Evolutionary conservation across 306 rosid genomes (phyloP), one percentile per base, ranked within the genome.

Genomic region (Vicia sativa): DNA sequence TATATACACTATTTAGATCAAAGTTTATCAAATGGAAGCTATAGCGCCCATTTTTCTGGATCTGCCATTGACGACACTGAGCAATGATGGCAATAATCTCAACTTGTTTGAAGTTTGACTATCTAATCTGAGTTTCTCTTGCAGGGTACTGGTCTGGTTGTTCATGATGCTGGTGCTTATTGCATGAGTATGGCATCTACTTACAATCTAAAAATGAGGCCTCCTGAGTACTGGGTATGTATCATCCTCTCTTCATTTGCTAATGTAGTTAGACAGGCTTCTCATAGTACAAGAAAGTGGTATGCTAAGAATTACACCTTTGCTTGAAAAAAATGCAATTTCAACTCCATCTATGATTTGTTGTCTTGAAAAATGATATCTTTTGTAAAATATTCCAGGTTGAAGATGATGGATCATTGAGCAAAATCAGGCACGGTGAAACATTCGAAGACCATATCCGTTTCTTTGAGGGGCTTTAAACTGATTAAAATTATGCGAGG

Each of bases 181-280:
- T 93, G 96, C 80, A 90, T 90, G 98, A 93, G 97, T 84, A 93
- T 93, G 99, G 96, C 97, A 50, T 93, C 99, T 9, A 90, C 98
- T 29, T 93, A 90, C 82, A 90, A 93, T 83, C 91, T 93, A 55
- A 90, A 90, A 83, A 93, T 93, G 99, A 89, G 95, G 9, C 99
- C 97, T 74, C 95, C 97, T 1, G 96, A 93, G 39, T 93, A 86
- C 76, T 93, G 99, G 99, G 99, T 90, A 85, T 11, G 77, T 11
- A 67, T 6, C 59, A 16, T 7, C 48, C 35, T 45, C 62, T 43
- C 45, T 23, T 44, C 46, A 37, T 14, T 37, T 64, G 38, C 29
- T 54, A 52, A 26, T 72, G 42, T 43, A 18, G 15, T 68, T 21
- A 9, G 25, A n/a, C 12, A 7, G 11, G 35, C 42, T 62, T 28